These are phyloP conservation scores for Fusarium beomiforme DNA, from an alignment of 2,329 filamentous ascomycete species.

Conservation along the genomic window DNA sequence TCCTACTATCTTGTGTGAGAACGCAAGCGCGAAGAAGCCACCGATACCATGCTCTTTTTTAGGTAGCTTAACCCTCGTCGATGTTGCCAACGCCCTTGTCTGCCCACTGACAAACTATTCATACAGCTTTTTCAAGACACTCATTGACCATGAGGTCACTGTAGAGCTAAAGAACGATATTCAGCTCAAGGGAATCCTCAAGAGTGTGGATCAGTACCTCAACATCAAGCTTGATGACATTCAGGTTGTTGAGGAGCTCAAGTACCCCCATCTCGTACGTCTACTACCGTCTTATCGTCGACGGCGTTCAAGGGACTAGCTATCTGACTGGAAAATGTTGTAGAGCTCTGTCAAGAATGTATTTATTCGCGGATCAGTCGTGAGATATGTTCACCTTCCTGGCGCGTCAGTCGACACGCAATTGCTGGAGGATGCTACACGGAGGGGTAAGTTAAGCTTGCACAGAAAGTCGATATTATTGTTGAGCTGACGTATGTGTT, in stretches of 20 bases:
- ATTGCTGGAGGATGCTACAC: slow-evolving; percentile 88
- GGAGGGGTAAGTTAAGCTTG: slow-evolving; percentile 71
- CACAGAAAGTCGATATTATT: not conserved
- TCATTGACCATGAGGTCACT: slow-evolving; percentile 96
- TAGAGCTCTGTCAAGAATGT: slow-evolving; percentile 89
- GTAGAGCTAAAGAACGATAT: slow-evolving; percentile 99
- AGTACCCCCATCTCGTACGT: slow-evolving; percentile 91
- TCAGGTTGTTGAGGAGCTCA: slow-evolving; percentile 88
- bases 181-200: slow-evolving; percentile 92
- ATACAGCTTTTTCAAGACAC: slow-evolving; percentile 94
- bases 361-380: slow-evolving; percentile 93
- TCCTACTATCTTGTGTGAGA: not conserved
- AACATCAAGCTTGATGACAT: slow-evolving; percentile 99
- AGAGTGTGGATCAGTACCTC: slow-evolving; percentile 98
- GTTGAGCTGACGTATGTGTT: slow-evolving; percentile 13
- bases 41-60: slow-evolving; percentile 57
- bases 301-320: not conserved
- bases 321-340: not conserved
- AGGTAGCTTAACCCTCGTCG: slow-evolving; percentile 46
- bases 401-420: slow-evolving; percentile 84
- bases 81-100: not conserved
- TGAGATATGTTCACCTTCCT: slow-evolving; percentile 91
- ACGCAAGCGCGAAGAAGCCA: not conserved
- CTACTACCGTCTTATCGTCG: not conserved
- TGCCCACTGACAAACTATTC: not conserved